Percentiles rank a stretch among this genome's conserved stretches.
These are phyloP conservation scores for Collybia mongolica DNA, from an alignment of 768 basidiomycete species.

Conservation along the genomic window DNA sequence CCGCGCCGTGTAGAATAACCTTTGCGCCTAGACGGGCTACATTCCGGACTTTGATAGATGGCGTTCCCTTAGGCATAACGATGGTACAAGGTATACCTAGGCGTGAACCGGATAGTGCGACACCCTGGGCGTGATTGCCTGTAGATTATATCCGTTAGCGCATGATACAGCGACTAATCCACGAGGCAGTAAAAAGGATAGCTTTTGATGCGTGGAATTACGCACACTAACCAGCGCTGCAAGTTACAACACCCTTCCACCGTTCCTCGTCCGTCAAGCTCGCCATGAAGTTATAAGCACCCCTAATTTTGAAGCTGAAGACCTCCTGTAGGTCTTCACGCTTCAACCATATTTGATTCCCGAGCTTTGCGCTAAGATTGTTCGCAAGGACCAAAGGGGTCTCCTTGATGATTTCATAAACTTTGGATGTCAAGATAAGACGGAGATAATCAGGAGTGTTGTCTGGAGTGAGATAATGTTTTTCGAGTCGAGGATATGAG, in stretches of 20 bases:
- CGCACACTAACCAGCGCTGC: constrained; percentile 92
- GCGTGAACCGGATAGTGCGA: constrained; percentile 88
- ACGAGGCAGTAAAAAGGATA: too few species aligned
- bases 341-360: constrained; percentile 95
- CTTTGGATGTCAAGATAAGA: constrained; percentile 85
- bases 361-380: constrained; percentile 83
- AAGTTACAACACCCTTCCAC: constrained; percentile 97
- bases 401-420: constrained; percentile 86
- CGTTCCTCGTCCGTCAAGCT: constrained; percentile 82
- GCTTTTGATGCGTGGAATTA: constrained; percentile 19
- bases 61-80: constrained; percentile 95
- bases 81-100: constrained; percentile 96
- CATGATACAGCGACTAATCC: too few species aligned
- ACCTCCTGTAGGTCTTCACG: constrained; percentile 97
- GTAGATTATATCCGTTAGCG: neutral
- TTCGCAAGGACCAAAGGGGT: constrained; percentile 88
- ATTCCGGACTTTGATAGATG: constrained; percentile 93
- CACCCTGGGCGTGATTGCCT: constrained; percentile 99
- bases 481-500: constrained; percentile 62
- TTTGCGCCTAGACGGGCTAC: constrained; percentile 95
- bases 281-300: constrained; percentile 99
- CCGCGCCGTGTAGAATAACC: constrained; percentile 85
- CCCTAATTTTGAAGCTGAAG: constrained; percentile 98
- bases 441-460: constrained; percentile 85
- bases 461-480: constrained; percentile 61